Evolutionary conservation across 139 green algal species (phyloP), one percentile per base, ranked within the genome.

Genomic region (Picochlorum sp.): DNA sequence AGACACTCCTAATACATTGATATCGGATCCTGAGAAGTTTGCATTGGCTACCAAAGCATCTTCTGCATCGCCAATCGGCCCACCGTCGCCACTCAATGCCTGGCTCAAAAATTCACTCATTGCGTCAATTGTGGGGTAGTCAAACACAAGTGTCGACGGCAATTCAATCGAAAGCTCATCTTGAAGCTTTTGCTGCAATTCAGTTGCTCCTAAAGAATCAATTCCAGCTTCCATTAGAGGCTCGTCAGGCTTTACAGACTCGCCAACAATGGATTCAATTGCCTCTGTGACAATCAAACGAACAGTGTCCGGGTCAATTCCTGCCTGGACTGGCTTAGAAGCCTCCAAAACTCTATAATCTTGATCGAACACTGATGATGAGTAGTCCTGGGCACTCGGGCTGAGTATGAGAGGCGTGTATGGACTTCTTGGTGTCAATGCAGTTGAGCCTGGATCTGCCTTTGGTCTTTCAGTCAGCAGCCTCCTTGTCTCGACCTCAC

Each of bases 171-270:
- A 60, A 31, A 79, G 45, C 3, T 31, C 14, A 38, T 71, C 62
- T 15, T 67, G 66, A 26, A 95, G 76, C 4, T 65, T 72, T 67
- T 90, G 85, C 24, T 86, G 76, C 67, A 95, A 77, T 83, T 95
- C 86, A 16, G 89, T 85, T 13, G 86, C 80, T 1, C 83, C 83
- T 60, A 94, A 74, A 3, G 80, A 90, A 76, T 95, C 88, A 45
- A 95, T 63, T 9, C 88, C 88, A 16, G 81, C 76, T 2, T 75
- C 82, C 82, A 95, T 89, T 30, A 95, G 76, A 2, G 87, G 88
- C 31, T 88, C 72, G 20, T 87, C 71, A 34, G 18, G 16, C 2
- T 57, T 49, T 6, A 91, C 68, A 5, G 38, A 23, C 24, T 15
- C 15, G 52, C 71, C 71, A 51, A 73, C 24, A 41, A 73, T 63